Percentiles rank a stretch among this genome's conserved stretches.
These are phyloP conservation scores for Salix udensis DNA, from an alignment of 345 rosid species.

Conservation along the genomic window DNA sequence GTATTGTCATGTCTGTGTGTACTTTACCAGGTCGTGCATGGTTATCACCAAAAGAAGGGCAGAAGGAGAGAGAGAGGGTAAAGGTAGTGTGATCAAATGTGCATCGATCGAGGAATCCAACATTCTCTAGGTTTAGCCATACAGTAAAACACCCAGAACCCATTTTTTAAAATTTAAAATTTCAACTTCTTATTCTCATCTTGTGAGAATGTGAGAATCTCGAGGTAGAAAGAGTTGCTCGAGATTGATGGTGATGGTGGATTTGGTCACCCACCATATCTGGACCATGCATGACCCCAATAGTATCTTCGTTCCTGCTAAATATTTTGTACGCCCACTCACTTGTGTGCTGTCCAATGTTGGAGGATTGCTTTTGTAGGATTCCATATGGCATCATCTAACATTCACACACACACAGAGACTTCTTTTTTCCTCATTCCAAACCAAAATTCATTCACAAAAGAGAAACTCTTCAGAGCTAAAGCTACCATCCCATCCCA, in stretches of 20 bases:
- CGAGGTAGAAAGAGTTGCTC: slow-evolving; percentile 27
- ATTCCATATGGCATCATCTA: slow-evolving; percentile 27
- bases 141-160: slow-evolving; percentile 27
- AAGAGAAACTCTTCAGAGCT: too few species aligned
- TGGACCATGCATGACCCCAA: slow-evolving; percentile 11
- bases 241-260: slow-evolving; percentile 30
- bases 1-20: slow-evolving; percentile 5
- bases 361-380: slow-evolving; percentile 19
- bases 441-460: slow-evolving; percentile 9
- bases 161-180: background rate
- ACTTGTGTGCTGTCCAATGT: slow-evolving; percentile 33
- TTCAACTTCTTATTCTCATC: background rate
- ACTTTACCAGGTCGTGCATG: background rate
- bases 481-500: too few species aligned
- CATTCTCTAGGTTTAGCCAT: slow-evolving; percentile 43
- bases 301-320: slow-evolving; percentile 4
- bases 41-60: background rate
- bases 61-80: background rate
- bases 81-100: background rate
- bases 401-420: slow-evolving; percentile 5
- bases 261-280: slow-evolving; percentile 34
- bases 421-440: slow-evolving; percentile 14
- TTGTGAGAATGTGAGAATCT: slow-evolving; percentile 48
- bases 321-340: background rate
- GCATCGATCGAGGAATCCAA: slow-evolving; percentile 35